A percentile compares a stretch with the other conserved stretches of the same genome.
Conservation (phyloP, 139 green algal genomes). For the Chlamydomonas applanata region DNA sequence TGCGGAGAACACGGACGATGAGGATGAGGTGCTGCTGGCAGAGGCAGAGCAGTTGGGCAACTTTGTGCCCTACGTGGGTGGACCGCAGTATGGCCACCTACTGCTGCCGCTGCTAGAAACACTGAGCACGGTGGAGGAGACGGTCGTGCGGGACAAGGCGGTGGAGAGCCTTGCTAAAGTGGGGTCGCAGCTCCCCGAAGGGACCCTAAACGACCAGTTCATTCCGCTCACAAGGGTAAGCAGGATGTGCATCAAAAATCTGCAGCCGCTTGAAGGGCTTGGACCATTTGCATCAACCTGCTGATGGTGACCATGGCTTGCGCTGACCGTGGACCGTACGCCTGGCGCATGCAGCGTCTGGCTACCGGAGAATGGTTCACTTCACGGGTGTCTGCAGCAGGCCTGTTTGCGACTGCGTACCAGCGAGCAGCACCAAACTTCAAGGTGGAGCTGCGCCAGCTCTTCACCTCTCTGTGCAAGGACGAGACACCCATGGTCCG, state of each 20-base stretch:
- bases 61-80: constrained; percentile 93
- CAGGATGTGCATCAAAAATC: neutral
- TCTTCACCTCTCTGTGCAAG: constrained; percentile 81
- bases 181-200: constrained; percentile 66
- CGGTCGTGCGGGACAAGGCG: constrained; percentile 95
- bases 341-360: constrained; percentile 70
- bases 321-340: too few relatives aligned
- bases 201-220: constrained; percentile 72
- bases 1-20: constrained; percentile 93
- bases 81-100: constrained; percentile 67
- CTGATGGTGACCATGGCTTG: neutral
- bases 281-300: neutral
- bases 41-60: constrained; percentile 95
- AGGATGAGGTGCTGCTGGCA: constrained; percentile 97
- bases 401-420: constrained; percentile 89
- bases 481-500: constrained; percentile 99
- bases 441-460: constrained; percentile 68
- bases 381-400: constrained; percentile 86
- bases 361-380: constrained; percentile 96
- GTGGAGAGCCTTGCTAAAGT: constrained; percentile 87
- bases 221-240: constrained; percentile 81
- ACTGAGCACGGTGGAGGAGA: constrained; percentile 95
- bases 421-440: constrained; percentile 30
- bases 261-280: neutral
- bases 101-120: constrained; percentile 92